phyloP scores from a whole-genome alignment of 257 asterid species.

The Solanum neorickii region DNA sequence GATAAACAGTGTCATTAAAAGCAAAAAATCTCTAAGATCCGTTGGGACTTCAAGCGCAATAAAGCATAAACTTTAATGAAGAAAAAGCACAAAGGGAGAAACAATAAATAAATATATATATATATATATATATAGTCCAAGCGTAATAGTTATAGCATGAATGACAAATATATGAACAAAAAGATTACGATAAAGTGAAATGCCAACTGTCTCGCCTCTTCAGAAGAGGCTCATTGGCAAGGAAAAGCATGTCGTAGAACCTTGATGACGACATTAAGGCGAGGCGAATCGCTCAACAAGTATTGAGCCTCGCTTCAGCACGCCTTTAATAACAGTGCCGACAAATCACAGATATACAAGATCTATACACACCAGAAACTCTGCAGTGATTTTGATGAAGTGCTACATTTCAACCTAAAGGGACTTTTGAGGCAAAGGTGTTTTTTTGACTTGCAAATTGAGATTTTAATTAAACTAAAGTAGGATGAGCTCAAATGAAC shows the following conservation, averaged over 20 bases:
- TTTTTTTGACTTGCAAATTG: neutral
- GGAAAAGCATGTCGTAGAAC: neutral
- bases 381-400: neutral
- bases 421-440: neutral
- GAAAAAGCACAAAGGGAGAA: neutral
- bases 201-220: neutral
- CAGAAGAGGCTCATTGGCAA: neutral
- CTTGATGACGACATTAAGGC: neutral
- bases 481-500: neutral
- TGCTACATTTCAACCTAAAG: neutral
- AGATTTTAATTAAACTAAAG: neutral
- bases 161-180: neutral
- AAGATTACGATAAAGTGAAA: too few species aligned
- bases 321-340: neutral
- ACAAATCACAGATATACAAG: neutral
- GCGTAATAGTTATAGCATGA: neutral
- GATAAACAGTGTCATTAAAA: neutral
- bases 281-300: neutral
- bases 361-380: neutral
- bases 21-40: neutral
- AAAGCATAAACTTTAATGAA: neutral
- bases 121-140: neutral
- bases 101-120: neutral
- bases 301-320: neutral
- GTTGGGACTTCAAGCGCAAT: neutral